Evolutionary conservation across 768 basidiomycete genomes (phyloP), one percentile per base, ranked within the genome.

Genomic region (Lyophyllum semitale): DNA sequence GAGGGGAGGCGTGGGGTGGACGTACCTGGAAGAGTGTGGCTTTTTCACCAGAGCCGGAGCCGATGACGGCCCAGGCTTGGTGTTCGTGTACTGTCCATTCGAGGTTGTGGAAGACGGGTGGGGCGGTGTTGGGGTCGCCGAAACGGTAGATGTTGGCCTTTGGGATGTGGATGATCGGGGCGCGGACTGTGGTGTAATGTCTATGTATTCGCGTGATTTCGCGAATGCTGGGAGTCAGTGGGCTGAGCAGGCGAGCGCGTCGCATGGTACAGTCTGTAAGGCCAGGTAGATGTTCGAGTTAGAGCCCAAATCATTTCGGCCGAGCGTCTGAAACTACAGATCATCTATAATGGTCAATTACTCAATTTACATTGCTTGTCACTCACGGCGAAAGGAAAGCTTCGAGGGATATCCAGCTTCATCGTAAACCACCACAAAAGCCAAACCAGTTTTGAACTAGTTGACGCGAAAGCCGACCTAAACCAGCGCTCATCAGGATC

Each of bases 1-100:
- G 25, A 11, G 26, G 17, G 12, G 57, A 8, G 53, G n/a, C 3
- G 22, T 11, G 5, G 17, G 8, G 18, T 35, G 13, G 17, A 56
- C 77, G 49, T 64, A 91, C 92, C 77, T 89, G 84, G 55, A 93
- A 80, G 13, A 91, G 52, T 0, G 75, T 72, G 0, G 80, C 71
- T 58, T 89, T 89, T 57, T 85, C 82, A 20, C 84, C 83, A 18
- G 84, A 79, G 1, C 82, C 83, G 26, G 84, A 81, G 1, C 85
- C 84, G 4, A 93, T 77, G 8, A 93, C 77, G 0, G 87, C 91
- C 92, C 92, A 93, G 15, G 77, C 84, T 64, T 92, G 82, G 25
- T 78, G 78, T 18, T 85, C 77, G 22, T 77, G 68, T 0, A 89
- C 75, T 6, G 75, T 81, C 88, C 88, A 89, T 13, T 76, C 65